Percentiles rank a stretch among this genome's conserved stretches.
Conservation (phyloP, 805 yeast genomes). For the Pichia deserticola region DNA sequence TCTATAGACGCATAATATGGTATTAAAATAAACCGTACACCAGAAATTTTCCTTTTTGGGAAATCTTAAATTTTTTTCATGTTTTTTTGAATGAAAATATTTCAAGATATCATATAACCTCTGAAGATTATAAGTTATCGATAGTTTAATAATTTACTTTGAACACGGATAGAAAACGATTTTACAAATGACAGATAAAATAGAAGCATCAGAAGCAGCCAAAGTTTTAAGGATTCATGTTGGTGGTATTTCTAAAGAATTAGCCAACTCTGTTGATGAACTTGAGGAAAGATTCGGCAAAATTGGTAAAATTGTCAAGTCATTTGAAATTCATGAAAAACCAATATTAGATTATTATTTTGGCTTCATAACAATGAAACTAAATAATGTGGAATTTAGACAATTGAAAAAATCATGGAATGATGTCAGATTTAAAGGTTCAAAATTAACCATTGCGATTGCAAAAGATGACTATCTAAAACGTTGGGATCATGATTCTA, state of each 20-base stretch:
- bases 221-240: conserved; percentile 40
- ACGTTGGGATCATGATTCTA: conserved; percentile 39
- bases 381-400: conserved; percentile 37
- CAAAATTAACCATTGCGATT: conserved; percentile 47
- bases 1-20: too few species aligned
- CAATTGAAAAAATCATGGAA: conserved; percentile 52
- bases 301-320: conserved; percentile 48
- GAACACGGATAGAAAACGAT: too few species aligned
- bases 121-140: too few species aligned
- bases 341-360: conserved; percentile 47
- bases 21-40: too few species aligned
- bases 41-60: too few species aligned
- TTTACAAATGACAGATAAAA: neutral
- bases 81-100: too few species aligned
- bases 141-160: too few species aligned
- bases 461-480: conserved; percentile 54
- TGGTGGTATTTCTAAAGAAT: conserved; percentile 54
- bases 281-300: conserved; percentile 50
- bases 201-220: neutral
- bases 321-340: conserved; percentile 48
- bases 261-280: conserved; percentile 39
- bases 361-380: conserved; percentile 59
- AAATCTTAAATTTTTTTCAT: too few species aligned
- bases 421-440: conserved; percentile 72
- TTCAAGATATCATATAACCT: too few species aligned